Conservation (phyloP, 108 stramenopile species). For the Aurantiochytrium sp. region DNA sequence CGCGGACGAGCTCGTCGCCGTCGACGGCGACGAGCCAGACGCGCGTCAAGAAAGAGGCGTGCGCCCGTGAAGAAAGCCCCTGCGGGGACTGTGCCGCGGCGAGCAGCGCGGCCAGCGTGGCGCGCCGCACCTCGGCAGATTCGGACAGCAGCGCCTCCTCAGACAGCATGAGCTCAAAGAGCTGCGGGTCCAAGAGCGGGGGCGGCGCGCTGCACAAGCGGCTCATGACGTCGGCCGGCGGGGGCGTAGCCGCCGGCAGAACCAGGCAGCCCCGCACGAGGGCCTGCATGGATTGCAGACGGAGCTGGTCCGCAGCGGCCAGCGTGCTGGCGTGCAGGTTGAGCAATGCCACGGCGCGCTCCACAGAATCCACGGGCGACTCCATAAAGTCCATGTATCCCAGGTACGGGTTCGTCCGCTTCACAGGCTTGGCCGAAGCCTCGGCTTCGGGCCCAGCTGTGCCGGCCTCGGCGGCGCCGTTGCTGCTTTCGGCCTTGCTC, state of each 20-base stretch:
- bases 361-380: background rate
- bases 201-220: background rate
- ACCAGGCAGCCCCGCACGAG: background rate
- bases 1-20: background rate
- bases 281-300: background rate
- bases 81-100: background rate
- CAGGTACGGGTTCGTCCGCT: background rate
- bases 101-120: background rate
- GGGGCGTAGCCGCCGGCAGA: background rate
- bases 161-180: background rate
- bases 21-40: background rate
- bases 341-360: background rate
- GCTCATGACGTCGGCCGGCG: background rate
- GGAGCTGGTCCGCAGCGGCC: background rate
- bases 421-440: background rate
- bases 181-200: background rate
- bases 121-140: slow-evolving; percentile 4
- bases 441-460: background rate
- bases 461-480: too few relatives aligned
- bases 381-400: slow-evolving; percentile 9
- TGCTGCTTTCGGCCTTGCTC: background rate
- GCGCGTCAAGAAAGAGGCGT: background rate
- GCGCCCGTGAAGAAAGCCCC: background rate
- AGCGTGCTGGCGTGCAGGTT: background rate
- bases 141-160: slow-evolving; percentile 4